phyloP scores from a whole-genome alignment of 148 eudicot genomes.

The Tetragonia tetragonoides region DNA sequence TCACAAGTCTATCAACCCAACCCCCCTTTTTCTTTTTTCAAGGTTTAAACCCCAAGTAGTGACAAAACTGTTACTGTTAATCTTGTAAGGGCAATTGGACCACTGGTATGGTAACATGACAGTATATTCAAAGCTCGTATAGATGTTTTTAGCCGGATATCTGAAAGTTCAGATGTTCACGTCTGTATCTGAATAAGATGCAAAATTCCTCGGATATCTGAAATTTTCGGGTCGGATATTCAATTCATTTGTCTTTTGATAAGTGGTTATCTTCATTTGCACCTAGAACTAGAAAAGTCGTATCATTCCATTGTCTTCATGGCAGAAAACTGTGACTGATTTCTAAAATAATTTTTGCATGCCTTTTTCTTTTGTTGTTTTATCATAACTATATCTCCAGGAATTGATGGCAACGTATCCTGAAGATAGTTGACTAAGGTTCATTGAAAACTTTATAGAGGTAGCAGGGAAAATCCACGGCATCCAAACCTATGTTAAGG shows the following conservation, averaged over 20 bases:
- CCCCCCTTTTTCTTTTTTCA: neutral
- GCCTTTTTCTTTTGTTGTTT: too few relatives aligned
- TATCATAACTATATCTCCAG: too few relatives aligned
- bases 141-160: neutral
- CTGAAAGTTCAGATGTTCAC: too few relatives aligned
- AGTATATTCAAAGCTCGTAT: neutral
- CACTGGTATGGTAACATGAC: neutral
- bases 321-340: neutral
- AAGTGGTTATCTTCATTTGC: neutral
- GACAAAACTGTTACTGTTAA: neutral
- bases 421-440: neutral
- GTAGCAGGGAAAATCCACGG: neutral
- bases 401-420: neutral
- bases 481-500: neutral
- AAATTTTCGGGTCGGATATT: too few relatives aligned
- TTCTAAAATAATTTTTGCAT: neutral
- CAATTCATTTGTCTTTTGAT: too few relatives aligned
- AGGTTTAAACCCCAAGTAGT: conserved; percentile 2
- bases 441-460: neutral
- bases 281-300: neutral
- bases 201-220: too few relatives aligned
- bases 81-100: neutral
- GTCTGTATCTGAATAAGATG: too few relatives aligned
- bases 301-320: neutral
- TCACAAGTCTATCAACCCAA: neutral